A percentile compares a stretch with the other conserved stretches of the same genome.
Conservation (phyloP, 805 yeast genomes). For the Dipodascus albidus region DNA sequence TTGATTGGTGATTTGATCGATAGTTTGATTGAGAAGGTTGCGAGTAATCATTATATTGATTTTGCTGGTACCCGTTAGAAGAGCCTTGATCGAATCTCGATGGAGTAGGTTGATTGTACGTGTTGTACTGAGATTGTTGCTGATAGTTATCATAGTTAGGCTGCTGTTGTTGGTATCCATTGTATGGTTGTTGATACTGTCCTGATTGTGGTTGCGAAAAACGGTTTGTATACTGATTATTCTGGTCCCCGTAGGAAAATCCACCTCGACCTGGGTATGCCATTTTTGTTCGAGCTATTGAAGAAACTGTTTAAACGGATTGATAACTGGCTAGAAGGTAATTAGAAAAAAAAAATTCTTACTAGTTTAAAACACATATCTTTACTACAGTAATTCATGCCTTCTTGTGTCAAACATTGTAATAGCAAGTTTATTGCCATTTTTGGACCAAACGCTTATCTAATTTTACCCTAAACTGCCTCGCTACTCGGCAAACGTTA, state of each 20-base stretch:
- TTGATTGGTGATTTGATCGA: too few relatives aligned
- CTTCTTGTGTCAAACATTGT: background rate
- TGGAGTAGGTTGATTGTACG: background rate
- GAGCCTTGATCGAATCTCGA: background rate
- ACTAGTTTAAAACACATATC: background rate
- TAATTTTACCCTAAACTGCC: too few relatives aligned
- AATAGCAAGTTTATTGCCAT: too few relatives aligned
- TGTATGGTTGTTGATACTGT: background rate
- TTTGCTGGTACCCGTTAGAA: background rate
- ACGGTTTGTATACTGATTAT: too few relatives aligned
- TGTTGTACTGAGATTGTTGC: background rate
- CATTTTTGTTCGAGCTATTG: too few relatives aligned
- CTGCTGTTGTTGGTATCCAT: background rate
- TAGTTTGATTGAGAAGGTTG: background rate
- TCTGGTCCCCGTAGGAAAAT: conserved; percentile 21
- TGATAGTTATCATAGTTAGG: background rate
- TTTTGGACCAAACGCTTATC: too few relatives aligned
- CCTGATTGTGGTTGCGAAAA: conserved; percentile 1
- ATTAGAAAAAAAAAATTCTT: background rate
- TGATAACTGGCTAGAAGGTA: background rate
- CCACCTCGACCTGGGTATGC: conserved; percentile 28
- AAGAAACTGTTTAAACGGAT: too few relatives aligned
- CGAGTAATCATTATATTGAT: background rate
- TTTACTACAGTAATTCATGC: background rate
- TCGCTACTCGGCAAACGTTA: too few relatives aligned